phyloP scores from a whole-genome alignment of 2,329 filamentous ascomycete genomes.

The Trichoderma sp. region DNA sequence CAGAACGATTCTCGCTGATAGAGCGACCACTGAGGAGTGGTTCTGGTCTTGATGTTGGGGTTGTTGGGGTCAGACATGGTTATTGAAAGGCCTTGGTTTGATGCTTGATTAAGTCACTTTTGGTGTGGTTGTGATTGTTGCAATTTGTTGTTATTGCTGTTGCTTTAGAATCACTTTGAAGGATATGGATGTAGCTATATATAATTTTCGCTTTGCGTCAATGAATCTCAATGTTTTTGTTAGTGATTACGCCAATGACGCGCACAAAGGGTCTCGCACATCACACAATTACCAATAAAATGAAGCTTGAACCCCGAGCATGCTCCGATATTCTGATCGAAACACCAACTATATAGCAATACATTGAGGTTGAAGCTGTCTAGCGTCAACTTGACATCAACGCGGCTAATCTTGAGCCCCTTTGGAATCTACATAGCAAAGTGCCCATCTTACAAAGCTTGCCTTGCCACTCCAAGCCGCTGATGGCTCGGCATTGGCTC shows the following conservation, averaged over 20 bases:
- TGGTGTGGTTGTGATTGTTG: background rate
- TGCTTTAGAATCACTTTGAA: background rate
- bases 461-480: background rate
- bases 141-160: background rate
- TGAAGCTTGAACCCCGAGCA: background rate
- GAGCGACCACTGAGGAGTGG: constrained; percentile 26
- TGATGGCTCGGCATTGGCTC: background rate
- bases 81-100: background rate
- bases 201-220: background rate
- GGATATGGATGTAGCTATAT: background rate
- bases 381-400: constrained; percentile 20
- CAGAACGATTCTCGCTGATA: constrained; percentile 26
- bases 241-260: background rate
- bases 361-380: background rate
- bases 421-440: background rate
- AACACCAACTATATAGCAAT: background rate
- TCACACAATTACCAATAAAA: background rate
- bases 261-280: background rate
- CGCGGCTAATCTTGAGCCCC: constrained; percentile 18
- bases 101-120: background rate
- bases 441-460: background rate
- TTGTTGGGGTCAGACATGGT: constrained; percentile 27
- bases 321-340: background rate
- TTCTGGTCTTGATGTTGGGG: constrained; percentile 24
- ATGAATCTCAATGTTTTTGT: background rate